Base-by-base conservation (phyloP, 768 basidiomycete genomes). In the Imleria badia region DNA sequence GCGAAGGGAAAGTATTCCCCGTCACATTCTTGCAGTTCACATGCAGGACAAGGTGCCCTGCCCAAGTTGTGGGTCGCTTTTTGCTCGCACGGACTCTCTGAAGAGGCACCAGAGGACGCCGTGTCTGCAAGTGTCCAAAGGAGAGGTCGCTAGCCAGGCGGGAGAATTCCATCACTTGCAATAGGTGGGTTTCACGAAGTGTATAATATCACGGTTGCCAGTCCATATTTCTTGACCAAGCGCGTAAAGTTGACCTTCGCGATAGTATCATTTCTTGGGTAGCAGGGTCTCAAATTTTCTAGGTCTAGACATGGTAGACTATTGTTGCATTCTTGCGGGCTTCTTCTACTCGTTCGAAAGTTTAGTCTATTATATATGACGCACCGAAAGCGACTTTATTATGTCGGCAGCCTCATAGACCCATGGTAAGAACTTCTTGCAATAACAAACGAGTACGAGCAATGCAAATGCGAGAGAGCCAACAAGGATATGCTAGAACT, bases 1-100 rank as follows among this genome's bases (percentile, higher is more conserved):
- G 67, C 59, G 45, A 1, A 57, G 43, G 47, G 67, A 71, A 22
- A 71, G 67, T 45, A 59, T 69, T 2, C 4, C 59, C 0, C 67
- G 69, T 0, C 67, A 71, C 11, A 36, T 69, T 15, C 54, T 67
- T 12, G 39, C 62, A 0, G 58, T 71, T 1, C 69, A 69, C 17
- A 33, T 67, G 43, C 39, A 35, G 41, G 47, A 65, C 48, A 69
- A 56, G 45, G 63, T 53, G 7, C 14, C 15, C 7, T 69, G 69
- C 23, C 19, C 48, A 1, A n/a, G 12, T 19, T 69, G 69, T 31
- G 42, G 48, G 11, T 49, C 48, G 26, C 17, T 12, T 23, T 68
- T 71, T 22, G 67, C 69, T 13, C 64, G 67, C 8, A 23, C 8
- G 11, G 67, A 68, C 38, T 68, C 67, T 14, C 12, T 68, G 51